phyloP scores from a whole-genome alignment of 164 flowering plant genomes.

The Dillenia suffruticosa region DNA sequence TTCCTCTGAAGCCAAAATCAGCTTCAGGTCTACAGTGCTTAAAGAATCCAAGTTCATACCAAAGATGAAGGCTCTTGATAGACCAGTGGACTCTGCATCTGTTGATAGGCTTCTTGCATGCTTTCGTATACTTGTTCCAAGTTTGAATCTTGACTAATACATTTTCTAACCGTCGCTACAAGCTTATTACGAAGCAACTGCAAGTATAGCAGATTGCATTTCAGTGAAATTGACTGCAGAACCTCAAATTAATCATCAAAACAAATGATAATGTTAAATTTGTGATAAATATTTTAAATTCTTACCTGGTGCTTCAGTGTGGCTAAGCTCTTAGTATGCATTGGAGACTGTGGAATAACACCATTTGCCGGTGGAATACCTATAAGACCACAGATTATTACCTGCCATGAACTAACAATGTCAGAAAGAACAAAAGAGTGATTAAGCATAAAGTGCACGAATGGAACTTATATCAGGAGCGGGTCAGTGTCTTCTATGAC shows the following conservation, averaged over 20 bases:
- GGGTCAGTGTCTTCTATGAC: too few relatives aligned
- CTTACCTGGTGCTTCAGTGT: slow-evolving; percentile 36
- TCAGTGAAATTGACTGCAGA: too few relatives aligned
- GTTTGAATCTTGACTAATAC: slow-evolving; percentile 29
- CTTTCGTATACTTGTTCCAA: slow-evolving; percentile 36
- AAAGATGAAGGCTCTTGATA: slow-evolving; percentile 31
- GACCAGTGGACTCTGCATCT: slow-evolving; percentile 39
- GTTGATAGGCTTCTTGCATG: slow-evolving; percentile 39
- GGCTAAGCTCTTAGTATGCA: slow-evolving; percentile 33
- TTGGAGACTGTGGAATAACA: slow-evolving; percentile 41
- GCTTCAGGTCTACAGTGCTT: too few relatives aligned
- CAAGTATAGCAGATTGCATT: too few relatives aligned
- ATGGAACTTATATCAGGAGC: too few relatives aligned
- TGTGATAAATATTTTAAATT: not conserved
- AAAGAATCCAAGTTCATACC: slow-evolving; percentile 11
- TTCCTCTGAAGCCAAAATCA: too few relatives aligned
- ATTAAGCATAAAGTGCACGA: too few relatives aligned
- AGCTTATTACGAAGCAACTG: slow-evolving; percentile 26
- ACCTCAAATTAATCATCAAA: too few relatives aligned
- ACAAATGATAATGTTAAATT: not conserved
- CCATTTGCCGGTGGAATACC: slow-evolving; percentile 99
- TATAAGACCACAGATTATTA: slow-evolving; percentile 85
- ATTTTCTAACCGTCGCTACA: slow-evolving; percentile 27
- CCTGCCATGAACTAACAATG: slow-evolving; percentile 26
- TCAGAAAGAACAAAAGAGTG: too few relatives aligned